Conservation (phyloP, 2,329 filamentous ascomycete genomes). For the Paraconiothyrium sp. region DNA sequence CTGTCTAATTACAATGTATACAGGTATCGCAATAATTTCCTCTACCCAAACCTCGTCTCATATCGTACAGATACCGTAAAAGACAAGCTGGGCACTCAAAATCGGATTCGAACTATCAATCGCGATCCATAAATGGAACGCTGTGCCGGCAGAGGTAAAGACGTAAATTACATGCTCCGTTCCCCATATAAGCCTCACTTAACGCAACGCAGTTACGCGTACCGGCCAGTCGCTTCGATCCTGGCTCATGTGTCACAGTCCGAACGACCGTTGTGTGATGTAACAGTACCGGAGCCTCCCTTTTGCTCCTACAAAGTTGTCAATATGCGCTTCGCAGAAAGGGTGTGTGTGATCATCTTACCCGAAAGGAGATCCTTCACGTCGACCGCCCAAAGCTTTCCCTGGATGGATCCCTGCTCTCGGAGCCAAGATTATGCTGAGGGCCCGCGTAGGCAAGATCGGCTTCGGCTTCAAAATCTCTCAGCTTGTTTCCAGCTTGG, state of each 20-base stretch:
- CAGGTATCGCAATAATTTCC: constrained; percentile 13
- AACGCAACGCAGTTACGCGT: neutral
- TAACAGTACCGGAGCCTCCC: constrained; percentile 3
- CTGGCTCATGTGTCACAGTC: neutral
- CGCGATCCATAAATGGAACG: constrained; percentile 4
- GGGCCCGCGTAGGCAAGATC: neutral
- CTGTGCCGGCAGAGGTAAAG: neutral
- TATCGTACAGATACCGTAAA: neutral
- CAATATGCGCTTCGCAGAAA: neutral
- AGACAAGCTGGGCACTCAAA: neutral
- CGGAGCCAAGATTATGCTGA: neutral
- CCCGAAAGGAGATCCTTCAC: neutral
- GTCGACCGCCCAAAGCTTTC: neutral
- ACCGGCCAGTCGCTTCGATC: neutral
- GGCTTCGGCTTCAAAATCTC: constrained; percentile 8
- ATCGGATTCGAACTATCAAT: neutral
- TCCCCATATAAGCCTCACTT: neutral
- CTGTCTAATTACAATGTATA: constrained; percentile 16
- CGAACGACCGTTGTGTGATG: neutral
- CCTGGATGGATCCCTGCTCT: neutral
- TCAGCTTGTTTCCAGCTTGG: constrained; percentile 5
- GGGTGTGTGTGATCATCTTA: neutral
- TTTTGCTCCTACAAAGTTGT: constrained; percentile 1
- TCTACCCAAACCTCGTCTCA: constrained; percentile 6
- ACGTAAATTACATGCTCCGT: neutral